Percentiles rank a stretch among this genome's conserved stretches.
phyloP scores from a whole-genome alignment of 257 asterid species.

The Primulina eburnea region DNA sequence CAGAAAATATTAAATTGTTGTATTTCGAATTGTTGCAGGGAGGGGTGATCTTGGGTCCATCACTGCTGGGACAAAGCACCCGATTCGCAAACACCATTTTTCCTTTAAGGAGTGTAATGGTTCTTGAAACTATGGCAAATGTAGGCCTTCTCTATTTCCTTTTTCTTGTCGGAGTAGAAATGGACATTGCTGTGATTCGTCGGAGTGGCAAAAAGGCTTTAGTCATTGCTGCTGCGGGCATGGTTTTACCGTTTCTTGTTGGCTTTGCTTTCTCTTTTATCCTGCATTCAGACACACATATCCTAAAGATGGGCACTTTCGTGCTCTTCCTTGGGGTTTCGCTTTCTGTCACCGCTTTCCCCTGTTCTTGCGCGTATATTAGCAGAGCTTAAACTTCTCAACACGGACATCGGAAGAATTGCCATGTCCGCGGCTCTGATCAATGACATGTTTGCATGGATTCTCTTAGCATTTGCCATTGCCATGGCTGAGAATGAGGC shows the following conservation, averaged over 20 bases:
- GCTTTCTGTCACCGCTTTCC: slow-evolving; percentile 86
- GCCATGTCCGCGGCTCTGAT: slow-evolving; percentile 89
- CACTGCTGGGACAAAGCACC: slow-evolving; percentile 59
- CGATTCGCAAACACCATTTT: slow-evolving; percentile 53
- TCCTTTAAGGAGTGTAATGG: slow-evolving; percentile 91
- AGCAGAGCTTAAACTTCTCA: slow-evolving; percentile 87
- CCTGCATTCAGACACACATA: slow-evolving; percentile 44
- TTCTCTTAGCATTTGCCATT: slow-evolving; percentile 71
- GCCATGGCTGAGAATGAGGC: slow-evolving; percentile 76
- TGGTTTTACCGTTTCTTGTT: slow-evolving; percentile 69
- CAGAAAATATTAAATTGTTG: not conserved
- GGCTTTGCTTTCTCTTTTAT: slow-evolving; percentile 65
- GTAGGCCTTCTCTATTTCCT: slow-evolving; percentile 90
- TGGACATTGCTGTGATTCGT: slow-evolving; percentile 78
- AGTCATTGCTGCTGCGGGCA: slow-evolving; percentile 62
- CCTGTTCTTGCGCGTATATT: slow-evolving; percentile 90
- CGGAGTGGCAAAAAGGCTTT: slow-evolving; percentile 66
- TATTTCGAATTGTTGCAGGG: slow-evolving; percentile 45
- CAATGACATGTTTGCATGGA: slow-evolving; percentile 95
- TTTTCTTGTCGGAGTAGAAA: slow-evolving; percentile 86
- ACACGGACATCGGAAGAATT: slow-evolving; percentile 72
- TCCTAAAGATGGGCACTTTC: slow-evolving; percentile 62
- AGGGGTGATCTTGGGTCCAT: slow-evolving; percentile 86
- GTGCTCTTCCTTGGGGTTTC: slow-evolving; percentile 86
- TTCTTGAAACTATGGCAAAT: slow-evolving; percentile 95